Conservation (phyloP, 164 flowering plant species). For the Annona cherimola region DNA sequence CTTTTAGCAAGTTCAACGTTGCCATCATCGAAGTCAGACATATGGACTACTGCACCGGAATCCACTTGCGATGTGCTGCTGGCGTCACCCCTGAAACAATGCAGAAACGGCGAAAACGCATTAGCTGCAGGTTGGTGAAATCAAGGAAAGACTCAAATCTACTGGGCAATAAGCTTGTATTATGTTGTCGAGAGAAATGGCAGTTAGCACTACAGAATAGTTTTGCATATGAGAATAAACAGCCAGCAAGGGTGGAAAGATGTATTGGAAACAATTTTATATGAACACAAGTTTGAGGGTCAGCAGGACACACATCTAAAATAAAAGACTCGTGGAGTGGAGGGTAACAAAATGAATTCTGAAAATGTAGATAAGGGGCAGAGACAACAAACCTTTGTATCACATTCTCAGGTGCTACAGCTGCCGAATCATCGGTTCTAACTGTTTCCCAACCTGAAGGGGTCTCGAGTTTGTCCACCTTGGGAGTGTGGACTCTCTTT, state of each 20-base stretch:
- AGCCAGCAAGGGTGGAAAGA: not conserved
- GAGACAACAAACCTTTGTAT: constrained; percentile 24
- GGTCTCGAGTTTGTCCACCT: constrained; percentile 14
- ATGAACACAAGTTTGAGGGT: too few relatives aligned
- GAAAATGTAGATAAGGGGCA: not conserved
- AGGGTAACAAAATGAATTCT: not conserved
- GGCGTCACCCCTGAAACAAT: constrained; percentile 21
- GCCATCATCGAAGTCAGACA: constrained; percentile 8
- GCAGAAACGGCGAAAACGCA: not conserved
- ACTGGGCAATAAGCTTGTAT: too few relatives aligned
- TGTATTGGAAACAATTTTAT: too few relatives aligned
- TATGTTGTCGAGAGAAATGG: not conserved
- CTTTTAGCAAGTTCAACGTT: constrained; percentile 15
- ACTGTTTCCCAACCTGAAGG: constrained; percentile 9
- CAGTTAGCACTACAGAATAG: not conserved
- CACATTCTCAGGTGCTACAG: constrained; percentile 6
- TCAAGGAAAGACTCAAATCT: too few relatives aligned
- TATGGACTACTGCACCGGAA: constrained; percentile 1
- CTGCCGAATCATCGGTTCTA: constrained; percentile 3
- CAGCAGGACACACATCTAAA: too few relatives aligned
- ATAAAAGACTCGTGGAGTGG: too few relatives aligned
- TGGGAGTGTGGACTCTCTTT: constrained; percentile 15
- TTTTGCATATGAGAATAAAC: not conserved
- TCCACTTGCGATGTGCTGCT: constrained; percentile 7
- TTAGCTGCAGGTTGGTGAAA: not conserved